Conservation (phyloP, 768 basidiomycete genomes). For the Zangia roseola region DNA sequence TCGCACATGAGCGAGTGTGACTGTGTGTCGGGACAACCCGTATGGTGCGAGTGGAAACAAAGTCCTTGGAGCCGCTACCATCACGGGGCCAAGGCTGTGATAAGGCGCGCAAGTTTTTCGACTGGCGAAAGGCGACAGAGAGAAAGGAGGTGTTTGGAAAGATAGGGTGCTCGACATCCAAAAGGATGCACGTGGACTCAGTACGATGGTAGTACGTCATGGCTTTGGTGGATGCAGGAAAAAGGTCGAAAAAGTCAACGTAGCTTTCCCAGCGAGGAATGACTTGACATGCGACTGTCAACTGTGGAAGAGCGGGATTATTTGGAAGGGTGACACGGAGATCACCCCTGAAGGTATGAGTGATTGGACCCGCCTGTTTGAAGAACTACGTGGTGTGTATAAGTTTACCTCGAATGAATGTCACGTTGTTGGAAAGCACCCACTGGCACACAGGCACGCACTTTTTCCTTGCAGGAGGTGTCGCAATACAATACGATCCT, state of each 20-base stretch:
- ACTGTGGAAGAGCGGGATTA: neutral
- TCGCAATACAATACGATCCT: neutral
- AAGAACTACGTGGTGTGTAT: no score
- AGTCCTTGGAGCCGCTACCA: neutral
- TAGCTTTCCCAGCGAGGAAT: neutral
- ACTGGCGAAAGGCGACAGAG: neutral
- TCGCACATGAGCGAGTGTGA: neutral
- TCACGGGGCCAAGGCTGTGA: no score
- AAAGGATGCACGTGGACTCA: neutral
- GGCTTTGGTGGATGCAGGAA: neutral
- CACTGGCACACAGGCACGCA: no score
- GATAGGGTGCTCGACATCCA: neutral
- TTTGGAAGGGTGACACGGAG: neutral
- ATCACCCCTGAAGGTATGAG: neutral
- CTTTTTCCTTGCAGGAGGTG: no score
- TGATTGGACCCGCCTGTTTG: neutral
- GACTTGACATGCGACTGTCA: neutral
- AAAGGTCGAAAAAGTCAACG: neutral
- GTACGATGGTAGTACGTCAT: neutral
- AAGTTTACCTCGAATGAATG: no score
- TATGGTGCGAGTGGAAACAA: neutral
- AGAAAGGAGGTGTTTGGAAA: neutral
- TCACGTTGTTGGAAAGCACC: no score
- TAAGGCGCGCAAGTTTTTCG: neutral
- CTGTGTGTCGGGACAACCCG: neutral